Base-by-base conservation (phyloP, 495 filamentous ascomycete genomes). In the Emericellopsis terricola region DNA sequence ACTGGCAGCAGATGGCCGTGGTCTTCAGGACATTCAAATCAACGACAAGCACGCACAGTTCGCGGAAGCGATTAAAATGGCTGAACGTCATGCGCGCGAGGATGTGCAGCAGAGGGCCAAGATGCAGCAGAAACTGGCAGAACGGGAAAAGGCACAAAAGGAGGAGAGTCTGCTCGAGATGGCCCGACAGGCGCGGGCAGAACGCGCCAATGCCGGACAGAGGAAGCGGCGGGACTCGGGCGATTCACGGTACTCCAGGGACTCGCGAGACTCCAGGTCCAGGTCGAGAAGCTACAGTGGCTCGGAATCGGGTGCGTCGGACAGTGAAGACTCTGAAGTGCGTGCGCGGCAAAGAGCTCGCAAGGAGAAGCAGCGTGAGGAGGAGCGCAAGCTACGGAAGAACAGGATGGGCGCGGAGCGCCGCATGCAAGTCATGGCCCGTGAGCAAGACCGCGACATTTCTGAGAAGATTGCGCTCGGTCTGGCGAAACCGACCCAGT, bases 41-140 rank as follows among this genome's bases (percentile, higher is more conserved):
- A 99, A 96, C 56, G 89, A 99, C 61, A 99, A 96, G 47, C 96
- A 96, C 48, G 86, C 89, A 14, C 81, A 89, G 51, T 93, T 99
- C 52, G 76, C 84, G 0, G 89, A 99, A 59, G 83, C 86, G 1
- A 59, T 99, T 17, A 84, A 86, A 49, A 89, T 85, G 37, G 89
- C 89, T 16, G 89, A 99, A 51, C 62, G 89, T 19, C 91, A 96
- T 52, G 87, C 91, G 6, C 66, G 89, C 42, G 89, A 96, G 48
- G 89, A 99, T 55, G 89, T 99, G 33, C 74, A 82, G 41, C 81
- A 92, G 51, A 71, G 89, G 36, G 78, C 82, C 7, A 64, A 80
- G 41, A 94, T 99, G 87, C 91, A 99, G 49, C 87, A 96, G 56
- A 73, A 81, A 41, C 63, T 99, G 26, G 89, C 89, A 9, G 91